These are phyloP conservation scores for Nyssa sinensis DNA, from an alignment of 148 eudicot genomes.

Conservation along the genomic window DNA sequence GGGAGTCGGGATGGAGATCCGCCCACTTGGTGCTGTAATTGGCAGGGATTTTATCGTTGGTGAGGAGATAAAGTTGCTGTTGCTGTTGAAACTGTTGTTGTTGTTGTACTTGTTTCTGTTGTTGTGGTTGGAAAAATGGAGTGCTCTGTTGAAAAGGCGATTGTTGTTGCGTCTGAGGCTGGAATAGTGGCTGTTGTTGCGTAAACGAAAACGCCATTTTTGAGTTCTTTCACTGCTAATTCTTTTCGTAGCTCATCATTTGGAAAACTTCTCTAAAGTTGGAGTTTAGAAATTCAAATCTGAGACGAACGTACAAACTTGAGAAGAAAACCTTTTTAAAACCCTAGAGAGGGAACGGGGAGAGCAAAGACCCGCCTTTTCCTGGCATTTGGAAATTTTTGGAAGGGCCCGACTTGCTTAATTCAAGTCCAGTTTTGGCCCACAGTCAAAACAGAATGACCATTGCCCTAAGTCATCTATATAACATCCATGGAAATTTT, in stretches of 20 bases:
- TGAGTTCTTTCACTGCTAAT: background rate
- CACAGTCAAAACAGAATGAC: too few relatives aligned
- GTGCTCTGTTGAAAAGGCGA: conserved; percentile 33
- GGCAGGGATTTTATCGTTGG: conserved; percentile 79
- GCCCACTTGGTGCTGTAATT: conserved; percentile 85
- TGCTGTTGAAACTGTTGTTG: conserved; percentile 57
- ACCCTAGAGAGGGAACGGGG: conserved; percentile 6
- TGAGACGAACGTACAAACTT: too few relatives aligned
- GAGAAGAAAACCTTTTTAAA: background rate
- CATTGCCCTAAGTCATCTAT: too few relatives aligned
- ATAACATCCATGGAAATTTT: too few relatives aligned
- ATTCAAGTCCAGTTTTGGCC: too few relatives aligned
- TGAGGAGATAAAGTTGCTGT: conserved; percentile 71
- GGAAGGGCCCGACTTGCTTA: background rate
- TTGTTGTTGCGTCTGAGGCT: conserved; percentile 29
- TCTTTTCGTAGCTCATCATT: background rate
- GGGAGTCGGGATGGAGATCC: conserved; percentile 94
- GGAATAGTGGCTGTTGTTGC: conserved; percentile 39
- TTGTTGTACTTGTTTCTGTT: conserved; percentile 33
- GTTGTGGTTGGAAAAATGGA: conserved; percentile 19
- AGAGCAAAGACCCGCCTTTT: conserved; percentile 7
- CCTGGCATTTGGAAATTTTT: background rate
- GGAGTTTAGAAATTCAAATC: background rate
- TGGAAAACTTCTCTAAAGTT: background rate
- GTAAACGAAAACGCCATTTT: conserved; percentile 65